Conservation (phyloP, 2,329 filamentous ascomycete species). For the Paracoccidioides brasiliensis region DNA sequence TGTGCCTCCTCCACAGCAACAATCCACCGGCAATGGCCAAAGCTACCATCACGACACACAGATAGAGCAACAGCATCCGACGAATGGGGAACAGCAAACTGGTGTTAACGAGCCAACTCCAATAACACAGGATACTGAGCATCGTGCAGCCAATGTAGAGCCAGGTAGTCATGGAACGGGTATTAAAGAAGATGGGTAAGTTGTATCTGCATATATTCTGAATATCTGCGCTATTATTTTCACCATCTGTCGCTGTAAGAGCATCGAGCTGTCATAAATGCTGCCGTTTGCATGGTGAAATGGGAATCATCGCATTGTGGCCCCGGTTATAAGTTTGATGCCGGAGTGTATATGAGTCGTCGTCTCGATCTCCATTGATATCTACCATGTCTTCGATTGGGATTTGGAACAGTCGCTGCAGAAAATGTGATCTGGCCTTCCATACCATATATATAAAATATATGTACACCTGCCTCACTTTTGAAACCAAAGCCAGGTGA, state of each 20-base stretch:
- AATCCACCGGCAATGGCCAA: conserved; percentile 19
- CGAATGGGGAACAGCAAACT: conserved; percentile 8
- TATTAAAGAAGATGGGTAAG: conserved; percentile 90
- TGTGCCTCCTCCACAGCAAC: conserved; percentile 21
- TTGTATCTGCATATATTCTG: conserved; percentile 17
- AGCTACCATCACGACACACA: conserved; percentile 14
- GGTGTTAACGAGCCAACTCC: conserved; percentile 18
- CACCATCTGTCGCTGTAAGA: neutral
- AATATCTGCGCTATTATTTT: neutral
- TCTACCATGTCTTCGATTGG: neutral
- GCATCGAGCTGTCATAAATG: neutral
- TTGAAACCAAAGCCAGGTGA: neutral
- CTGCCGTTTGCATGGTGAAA: neutral
- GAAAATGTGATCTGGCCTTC: neutral
- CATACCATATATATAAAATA: too few species aligned
- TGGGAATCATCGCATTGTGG: neutral
- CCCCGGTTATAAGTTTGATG: neutral
- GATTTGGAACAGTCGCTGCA: neutral
- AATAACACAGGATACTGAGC: conserved; percentile 15
- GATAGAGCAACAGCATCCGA: conserved; percentile 12
- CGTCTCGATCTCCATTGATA: neutral
- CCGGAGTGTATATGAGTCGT: neutral
- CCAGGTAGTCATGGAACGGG: conserved; percentile 28
- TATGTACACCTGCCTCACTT: neutral
- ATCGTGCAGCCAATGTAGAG: conserved; percentile 16